Conservation (phyloP, 257 asterid genomes). For the Nicotiana otophora region DNA sequence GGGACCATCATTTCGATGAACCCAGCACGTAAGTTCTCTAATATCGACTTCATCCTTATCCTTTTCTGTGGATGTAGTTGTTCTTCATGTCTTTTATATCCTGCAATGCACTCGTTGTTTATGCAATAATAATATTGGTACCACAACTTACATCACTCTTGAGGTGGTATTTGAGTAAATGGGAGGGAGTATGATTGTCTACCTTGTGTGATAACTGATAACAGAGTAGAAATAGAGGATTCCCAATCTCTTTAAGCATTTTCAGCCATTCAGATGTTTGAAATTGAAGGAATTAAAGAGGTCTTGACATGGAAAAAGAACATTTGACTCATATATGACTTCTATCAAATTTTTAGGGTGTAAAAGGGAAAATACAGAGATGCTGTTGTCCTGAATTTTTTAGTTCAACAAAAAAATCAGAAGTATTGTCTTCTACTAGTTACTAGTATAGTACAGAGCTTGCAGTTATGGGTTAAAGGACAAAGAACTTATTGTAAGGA, state of each 20-base stretch:
- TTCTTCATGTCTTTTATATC: neutral
- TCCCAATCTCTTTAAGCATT: neutral
- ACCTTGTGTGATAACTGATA: neutral
- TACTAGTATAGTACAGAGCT: neutral
- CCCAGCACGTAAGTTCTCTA: slow-evolving; percentile 37
- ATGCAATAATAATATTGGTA: neutral
- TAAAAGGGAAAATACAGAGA: neutral
- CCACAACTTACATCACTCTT: neutral
- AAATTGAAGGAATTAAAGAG: neutral
- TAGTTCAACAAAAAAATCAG: neutral
- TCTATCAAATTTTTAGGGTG: neutral
- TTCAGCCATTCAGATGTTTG: neutral
- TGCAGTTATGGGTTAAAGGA: neutral
- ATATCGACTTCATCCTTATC: neutral
- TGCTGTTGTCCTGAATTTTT: neutral
- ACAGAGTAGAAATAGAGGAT: neutral
- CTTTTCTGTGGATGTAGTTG: neutral
- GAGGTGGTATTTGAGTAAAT: neutral
- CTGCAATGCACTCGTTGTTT: neutral
- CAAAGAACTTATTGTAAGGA: neutral
- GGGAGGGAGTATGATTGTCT: neutral
- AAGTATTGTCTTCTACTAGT: neutral
- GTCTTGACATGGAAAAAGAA: neutral
- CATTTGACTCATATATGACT: neutral
- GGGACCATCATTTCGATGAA: slow-evolving; percentile 19